These are phyloP conservation scores for Hypoxylon cercidicola DNA, from an alignment of 495 filamentous ascomycete genomes.

Conservation along the genomic window DNA sequence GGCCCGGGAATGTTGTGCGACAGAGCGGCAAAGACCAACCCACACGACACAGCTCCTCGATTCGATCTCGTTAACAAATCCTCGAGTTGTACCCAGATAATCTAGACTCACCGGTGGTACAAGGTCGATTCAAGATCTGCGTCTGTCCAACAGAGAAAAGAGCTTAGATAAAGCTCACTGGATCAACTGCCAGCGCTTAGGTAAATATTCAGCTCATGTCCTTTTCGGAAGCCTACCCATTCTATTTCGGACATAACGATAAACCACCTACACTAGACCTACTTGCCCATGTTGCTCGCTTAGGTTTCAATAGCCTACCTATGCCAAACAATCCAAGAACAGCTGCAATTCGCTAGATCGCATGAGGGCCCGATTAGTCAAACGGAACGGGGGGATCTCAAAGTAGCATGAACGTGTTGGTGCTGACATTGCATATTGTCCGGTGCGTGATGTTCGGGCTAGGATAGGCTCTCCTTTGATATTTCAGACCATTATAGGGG, in stretches of 20 bases:
- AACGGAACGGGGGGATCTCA: constrained; percentile 33
- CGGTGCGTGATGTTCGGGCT: constrained; percentile 16
- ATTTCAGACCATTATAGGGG: constrained; percentile 23
- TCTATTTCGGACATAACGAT: constrained; percentile 29
- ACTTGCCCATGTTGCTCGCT: constrained; percentile 5
- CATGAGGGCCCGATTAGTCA: constrained; percentile 31
- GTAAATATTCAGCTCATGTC: constrained; percentile 12
- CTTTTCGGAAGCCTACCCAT: constrained; percentile 4
- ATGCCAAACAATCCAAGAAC: constrained; percentile 21
- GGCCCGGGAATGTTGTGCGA: constrained; percentile 32
- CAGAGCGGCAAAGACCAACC: constrained; percentile 7
- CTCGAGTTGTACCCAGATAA: neutral
- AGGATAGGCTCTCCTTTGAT: constrained; percentile 18
- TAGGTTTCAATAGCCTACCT: constrained; percentile 7
- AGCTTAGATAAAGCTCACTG: neutral
- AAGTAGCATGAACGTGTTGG: constrained; percentile 27
- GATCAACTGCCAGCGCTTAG: too few species aligned
- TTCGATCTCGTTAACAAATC: neutral
- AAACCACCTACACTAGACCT: neutral
- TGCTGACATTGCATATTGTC: constrained; percentile 42
- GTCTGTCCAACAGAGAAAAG: neutral
- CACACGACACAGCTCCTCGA: neutral
- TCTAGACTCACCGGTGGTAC: constrained; percentile 22
- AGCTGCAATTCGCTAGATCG: constrained; percentile 13
- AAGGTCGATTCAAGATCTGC: constrained; percentile 1